phyloP scores from a whole-genome alignment of 2,329 filamentous ascomycete genomes.

The Trichoderma atroviride region DNA sequence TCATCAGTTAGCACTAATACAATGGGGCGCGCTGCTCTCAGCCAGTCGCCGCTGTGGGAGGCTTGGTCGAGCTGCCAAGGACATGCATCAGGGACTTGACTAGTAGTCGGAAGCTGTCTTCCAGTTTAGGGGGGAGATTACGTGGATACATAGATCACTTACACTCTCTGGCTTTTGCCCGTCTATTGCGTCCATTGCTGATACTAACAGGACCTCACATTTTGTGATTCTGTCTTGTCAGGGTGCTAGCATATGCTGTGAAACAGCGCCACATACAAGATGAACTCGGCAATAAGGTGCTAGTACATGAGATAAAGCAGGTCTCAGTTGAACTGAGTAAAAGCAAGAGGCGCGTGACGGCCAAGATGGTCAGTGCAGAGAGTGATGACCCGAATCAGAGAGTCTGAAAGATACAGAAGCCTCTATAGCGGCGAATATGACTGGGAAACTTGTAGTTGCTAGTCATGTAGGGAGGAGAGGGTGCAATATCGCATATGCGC shows the following conservation, averaged over 20 bases:
- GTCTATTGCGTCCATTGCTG: background rate
- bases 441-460: background rate
- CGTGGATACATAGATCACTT: background rate
- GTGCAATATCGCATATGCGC: background rate
- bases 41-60: background rate
- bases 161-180: background rate
- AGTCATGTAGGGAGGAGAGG: background rate
- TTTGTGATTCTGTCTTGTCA: background rate
- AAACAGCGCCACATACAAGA: background rate
- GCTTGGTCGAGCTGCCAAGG: background rate
- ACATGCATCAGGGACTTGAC: background rate
- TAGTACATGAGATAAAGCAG: background rate
- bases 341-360: background rate
- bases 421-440: background rate
- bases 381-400: too few species aligned
- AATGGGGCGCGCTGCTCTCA: background rate
- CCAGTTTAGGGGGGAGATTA: background rate
- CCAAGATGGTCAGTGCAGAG: background rate
- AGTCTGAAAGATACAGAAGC: background rate
- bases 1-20: background rate
- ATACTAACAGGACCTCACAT: background rate
- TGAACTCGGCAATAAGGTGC: background rate
- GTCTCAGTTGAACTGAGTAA: background rate
- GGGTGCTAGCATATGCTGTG: background rate
- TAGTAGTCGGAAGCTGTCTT: background rate